These are phyloP conservation scores for Actinidia polygama DNA, from an alignment of 179 eudicot genomes.

Conservation along the genomic window DNA sequence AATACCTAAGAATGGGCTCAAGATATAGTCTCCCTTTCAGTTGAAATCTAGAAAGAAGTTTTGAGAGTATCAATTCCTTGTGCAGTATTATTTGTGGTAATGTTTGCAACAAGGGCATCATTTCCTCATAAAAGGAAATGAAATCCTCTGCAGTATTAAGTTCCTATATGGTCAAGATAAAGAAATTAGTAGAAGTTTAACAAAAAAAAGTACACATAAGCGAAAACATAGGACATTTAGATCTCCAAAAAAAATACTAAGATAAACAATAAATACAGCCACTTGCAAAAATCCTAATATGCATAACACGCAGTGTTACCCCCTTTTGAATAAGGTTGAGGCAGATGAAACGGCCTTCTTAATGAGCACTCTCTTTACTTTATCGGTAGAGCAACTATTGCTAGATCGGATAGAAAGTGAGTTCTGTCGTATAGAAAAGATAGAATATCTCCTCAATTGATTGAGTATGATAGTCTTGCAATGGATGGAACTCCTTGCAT, in stretches of 20 bases:
- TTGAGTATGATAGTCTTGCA: too few species aligned
- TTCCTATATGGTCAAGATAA: slow-evolving; percentile 55
- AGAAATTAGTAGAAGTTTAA: background rate
- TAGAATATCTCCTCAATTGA: too few species aligned
- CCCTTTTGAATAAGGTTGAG: too few species aligned
- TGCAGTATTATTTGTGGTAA: slow-evolving; percentile 77
- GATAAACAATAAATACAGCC: too few species aligned
- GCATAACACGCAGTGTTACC: too few species aligned
- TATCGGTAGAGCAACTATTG: too few species aligned
- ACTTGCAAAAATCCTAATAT: too few species aligned
- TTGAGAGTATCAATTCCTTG: slow-evolving; percentile 66
- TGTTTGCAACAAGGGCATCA: slow-evolving; percentile 81
- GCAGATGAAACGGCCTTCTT: too few species aligned
- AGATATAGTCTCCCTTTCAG: slow-evolving; percentile 75
- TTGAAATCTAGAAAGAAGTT: slow-evolving; percentile 67
- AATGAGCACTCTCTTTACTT: too few species aligned
- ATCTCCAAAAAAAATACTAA: background rate
- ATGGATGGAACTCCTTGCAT: too few species aligned
- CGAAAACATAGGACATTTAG: background rate
- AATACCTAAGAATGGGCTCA: slow-evolving; percentile 88
- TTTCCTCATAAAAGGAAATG: slow-evolving; percentile 81
- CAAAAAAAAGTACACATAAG: background rate
- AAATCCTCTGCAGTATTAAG: slow-evolving; percentile 92
- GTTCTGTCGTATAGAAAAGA: too few species aligned
- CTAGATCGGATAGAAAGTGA: too few species aligned